These are phyloP conservation scores for Pichia sp. DNA, from an alignment of 1,139 yeast genomes.

Conservation along the genomic window DNA sequence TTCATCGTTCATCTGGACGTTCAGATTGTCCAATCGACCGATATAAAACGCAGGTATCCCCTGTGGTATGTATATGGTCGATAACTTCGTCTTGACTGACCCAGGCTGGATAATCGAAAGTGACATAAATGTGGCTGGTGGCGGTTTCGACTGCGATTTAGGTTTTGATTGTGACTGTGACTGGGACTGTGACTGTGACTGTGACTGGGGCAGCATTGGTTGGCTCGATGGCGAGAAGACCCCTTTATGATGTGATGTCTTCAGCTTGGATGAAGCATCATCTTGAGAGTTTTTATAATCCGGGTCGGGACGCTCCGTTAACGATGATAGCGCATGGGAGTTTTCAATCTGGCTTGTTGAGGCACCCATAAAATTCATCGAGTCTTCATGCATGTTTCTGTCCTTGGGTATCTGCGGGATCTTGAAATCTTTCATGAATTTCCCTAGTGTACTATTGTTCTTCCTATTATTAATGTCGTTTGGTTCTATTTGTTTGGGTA, in stretches of 20 bases:
- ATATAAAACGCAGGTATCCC: slow-evolving; percentile 59
- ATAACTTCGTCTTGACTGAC: background rate
- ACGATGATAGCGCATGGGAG: background rate
- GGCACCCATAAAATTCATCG: background rate
- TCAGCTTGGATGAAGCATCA: background rate
- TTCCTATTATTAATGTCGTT: background rate
- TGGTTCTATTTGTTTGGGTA: background rate
- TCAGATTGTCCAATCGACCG: slow-evolving; percentile 55
- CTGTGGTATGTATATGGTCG: slow-evolving; percentile 52
- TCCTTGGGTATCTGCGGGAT: slow-evolving; percentile 13
- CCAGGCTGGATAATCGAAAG: slow-evolving; percentile 1
- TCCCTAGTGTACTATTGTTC: background rate
- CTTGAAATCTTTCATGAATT: slow-evolving; percentile 12
- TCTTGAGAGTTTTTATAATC: background rate
- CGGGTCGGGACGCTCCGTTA: background rate
- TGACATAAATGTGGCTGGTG: slow-evolving; percentile 17
- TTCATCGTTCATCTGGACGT: slow-evolving; percentile 59
- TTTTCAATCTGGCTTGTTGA: slow-evolving; percentile 2
- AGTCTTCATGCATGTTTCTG: background rate
- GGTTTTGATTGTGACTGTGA: background rate
- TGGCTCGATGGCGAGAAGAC: background rate
- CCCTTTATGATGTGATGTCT: background rate
- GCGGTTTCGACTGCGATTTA: background rate
- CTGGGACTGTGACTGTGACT: too few relatives aligned
- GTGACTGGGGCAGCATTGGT: background rate